Evolutionary conservation across 163 green algal genomes (phyloP).

Genomic region (Chloromonas sp.): DNA sequence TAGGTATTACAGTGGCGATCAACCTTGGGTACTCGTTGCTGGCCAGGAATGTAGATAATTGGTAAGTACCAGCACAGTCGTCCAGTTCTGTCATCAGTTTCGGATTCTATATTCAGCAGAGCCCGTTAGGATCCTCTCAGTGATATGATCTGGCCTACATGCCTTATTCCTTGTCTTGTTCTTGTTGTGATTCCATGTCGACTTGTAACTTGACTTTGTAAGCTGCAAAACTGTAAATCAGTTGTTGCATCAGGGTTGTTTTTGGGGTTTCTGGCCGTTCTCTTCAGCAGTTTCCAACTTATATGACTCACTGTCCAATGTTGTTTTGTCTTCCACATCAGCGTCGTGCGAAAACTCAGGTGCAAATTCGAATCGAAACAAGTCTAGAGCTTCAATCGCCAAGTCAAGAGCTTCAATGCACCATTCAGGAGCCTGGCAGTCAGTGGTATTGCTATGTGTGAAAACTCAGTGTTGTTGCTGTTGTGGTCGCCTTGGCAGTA

Average conservation of each 20-base stretch:
- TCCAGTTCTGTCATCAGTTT: background rate
- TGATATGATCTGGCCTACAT: too few species aligned
- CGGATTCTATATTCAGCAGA: too few species aligned
- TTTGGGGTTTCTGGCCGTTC: too few species aligned
- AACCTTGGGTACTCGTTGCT: slow-evolving; percentile 60
- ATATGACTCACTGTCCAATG: too few species aligned
- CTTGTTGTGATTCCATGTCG: background rate
- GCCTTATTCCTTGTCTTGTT: too few species aligned
- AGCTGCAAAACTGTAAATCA: too few species aligned
- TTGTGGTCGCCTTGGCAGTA: background rate
- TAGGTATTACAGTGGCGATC: slow-evolving; percentile 58
- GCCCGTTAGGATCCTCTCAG: background rate
- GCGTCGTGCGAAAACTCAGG: too few species aligned
- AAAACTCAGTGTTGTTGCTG: slow-evolving; percentile 4
- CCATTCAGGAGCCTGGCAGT: background rate
- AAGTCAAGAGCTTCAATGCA: too few species aligned
- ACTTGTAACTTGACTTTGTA: background rate
- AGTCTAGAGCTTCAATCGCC: background rate
- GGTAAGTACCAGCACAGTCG: slow-evolving; percentile 31
- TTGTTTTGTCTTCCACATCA: too few species aligned
- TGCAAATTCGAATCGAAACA: too few species aligned
- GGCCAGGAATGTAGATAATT: slow-evolving; percentile 68
- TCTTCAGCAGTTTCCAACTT: too few species aligned
- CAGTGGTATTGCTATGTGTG: background rate
- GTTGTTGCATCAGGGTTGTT: too few species aligned